Evolutionary conservation across 2,329 filamentous ascomycete species (phyloP).

Genomic region (Ceratocystis destructans): DNA sequence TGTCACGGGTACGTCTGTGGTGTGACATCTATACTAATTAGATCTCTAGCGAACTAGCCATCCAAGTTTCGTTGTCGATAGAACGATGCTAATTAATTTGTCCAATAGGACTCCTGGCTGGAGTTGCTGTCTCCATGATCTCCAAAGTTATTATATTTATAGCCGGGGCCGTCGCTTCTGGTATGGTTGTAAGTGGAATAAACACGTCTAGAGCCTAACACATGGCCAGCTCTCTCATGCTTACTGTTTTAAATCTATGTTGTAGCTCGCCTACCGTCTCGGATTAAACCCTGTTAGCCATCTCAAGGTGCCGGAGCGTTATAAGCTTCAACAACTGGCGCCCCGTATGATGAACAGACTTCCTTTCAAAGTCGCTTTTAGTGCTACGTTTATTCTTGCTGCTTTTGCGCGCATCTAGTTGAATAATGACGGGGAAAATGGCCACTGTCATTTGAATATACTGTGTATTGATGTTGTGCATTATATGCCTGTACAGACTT

Average conservation of each 20-base stretch:
- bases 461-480: background rate
- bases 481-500: background rate
- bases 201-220: background rate
- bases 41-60: background rate
- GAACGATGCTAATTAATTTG: background rate
- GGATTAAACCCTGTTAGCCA: conserved; percentile 31
- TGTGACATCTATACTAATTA: background rate
- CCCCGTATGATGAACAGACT: conserved; percentile 29
- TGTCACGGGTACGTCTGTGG: conserved; percentile 31
- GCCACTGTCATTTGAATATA: too few species aligned
- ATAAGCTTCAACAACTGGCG: conserved; percentile 13
- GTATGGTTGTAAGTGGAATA: conserved; percentile 42
- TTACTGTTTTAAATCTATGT: conserved; percentile 10
- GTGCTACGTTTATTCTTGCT: conserved; percentile 57
- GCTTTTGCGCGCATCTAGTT: conserved; percentile 34
- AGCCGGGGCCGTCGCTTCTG: conserved; percentile 49
- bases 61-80: background rate
- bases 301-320: conserved; percentile 22
- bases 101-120: conserved; percentile 43
- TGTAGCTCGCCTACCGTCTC: conserved; percentile 32
- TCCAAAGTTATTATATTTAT: conserved; percentile 56
- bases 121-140: conserved; percentile 54
- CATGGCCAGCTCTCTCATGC: background rate
- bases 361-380: conserved; percentile 57
- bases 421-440: background rate